These are phyloP conservation scores for Dendrobium catenatum DNA, from an alignment of 106 monocot species.

Conservation along the genomic window DNA sequence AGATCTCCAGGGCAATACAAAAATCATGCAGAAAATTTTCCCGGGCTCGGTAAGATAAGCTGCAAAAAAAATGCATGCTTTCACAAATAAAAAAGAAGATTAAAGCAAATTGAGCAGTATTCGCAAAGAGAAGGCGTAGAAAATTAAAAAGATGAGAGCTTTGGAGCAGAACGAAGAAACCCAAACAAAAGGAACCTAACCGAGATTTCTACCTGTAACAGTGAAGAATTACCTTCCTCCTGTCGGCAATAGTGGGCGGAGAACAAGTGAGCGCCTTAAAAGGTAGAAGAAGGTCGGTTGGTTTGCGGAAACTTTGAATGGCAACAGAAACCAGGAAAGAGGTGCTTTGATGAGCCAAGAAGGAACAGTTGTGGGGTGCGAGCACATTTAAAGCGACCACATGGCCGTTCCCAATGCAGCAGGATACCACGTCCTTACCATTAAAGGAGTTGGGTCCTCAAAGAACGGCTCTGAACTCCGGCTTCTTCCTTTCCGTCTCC, in stretches of 20 bases:
- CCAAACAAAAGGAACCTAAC: not conserved
- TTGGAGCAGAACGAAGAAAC: not conserved
- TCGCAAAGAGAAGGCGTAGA: not conserved
- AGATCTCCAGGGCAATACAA: not conserved
- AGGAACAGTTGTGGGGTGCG: not conserved
- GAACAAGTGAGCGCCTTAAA: not conserved
- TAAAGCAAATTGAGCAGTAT: too few species aligned
- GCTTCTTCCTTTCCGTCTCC: too few species aligned
- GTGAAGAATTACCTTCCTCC: not conserved
- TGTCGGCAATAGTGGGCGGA: not conserved
- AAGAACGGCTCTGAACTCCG: not conserved
- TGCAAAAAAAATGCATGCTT: not conserved
- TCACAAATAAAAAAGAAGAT: not conserved
- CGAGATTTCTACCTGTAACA: not conserved
- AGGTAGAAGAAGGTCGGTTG: not conserved
- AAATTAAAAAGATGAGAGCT: not conserved
- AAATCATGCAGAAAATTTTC: not conserved
- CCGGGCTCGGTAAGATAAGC: too few species aligned
- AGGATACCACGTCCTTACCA: too few species aligned
- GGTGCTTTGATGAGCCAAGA: not conserved
- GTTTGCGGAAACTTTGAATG: not conserved
- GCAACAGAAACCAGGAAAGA: not conserved
- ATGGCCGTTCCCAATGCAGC: not conserved
- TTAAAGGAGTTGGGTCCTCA: not conserved
- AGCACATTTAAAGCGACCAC: conserved; percentile 5